Evolutionary conservation across 805 yeast species (phyloP).

Genomic region (Vanderwaltozyma verrucispora): DNA sequence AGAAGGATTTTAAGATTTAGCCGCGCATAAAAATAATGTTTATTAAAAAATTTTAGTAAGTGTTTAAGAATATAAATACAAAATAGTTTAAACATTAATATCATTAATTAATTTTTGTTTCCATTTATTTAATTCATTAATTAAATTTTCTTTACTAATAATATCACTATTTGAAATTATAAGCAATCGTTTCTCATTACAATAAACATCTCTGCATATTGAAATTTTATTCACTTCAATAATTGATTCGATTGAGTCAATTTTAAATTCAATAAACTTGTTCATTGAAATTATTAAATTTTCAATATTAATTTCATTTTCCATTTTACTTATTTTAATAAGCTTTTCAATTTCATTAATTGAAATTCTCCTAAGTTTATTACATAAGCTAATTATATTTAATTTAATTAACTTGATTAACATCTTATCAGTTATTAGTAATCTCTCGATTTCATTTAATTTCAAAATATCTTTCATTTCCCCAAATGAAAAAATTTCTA

Average conservation of each 20-base stretch:
- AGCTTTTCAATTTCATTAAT: constrained; percentile 2
- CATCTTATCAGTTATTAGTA: constrained; percentile 3
- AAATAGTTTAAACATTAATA: not conserved
- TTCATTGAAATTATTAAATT: constrained; percentile 14
- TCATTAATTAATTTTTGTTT: constrained; percentile 6
- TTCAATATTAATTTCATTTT: constrained; percentile 10
- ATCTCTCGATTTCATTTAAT: not conserved
- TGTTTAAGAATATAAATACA: too few species aligned
- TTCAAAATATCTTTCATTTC: constrained; percentile 14
- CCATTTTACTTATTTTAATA: not conserved
- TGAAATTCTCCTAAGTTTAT: constrained; percentile 8
- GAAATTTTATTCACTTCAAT: constrained; percentile 7
- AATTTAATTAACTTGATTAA: constrained; percentile 15
- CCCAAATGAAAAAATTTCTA: constrained; percentile 25
- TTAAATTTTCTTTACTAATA: constrained; percentile 3
- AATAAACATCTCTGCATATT: constrained; percentile 23
- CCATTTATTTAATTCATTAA: constrained; percentile 11
- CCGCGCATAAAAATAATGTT: too few species aligned
- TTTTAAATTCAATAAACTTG: constrained; percentile 9
- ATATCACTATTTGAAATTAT: not conserved
- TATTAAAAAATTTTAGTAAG: too few species aligned
- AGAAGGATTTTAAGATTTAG: too few species aligned
- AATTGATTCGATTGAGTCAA: constrained; percentile 15
- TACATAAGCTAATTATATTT: constrained; percentile 16
- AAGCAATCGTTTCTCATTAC: constrained; percentile 9